These are phyloP conservation scores for Melampsora larici-populina DNA, from an alignment of 1,284 basidiomycete species.

Conservation along the genomic window DNA sequence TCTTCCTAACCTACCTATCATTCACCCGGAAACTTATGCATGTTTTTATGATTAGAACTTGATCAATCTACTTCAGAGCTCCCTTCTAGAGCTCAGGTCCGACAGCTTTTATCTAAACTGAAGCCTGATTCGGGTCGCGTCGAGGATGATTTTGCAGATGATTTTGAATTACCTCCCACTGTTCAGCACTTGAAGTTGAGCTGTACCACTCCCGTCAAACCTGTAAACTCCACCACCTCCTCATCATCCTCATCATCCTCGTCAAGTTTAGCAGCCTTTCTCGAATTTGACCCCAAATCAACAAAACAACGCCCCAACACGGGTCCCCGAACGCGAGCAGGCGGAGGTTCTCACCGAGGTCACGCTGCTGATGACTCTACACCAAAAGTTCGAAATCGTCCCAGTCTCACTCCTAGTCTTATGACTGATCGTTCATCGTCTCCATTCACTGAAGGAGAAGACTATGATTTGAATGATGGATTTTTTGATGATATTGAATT, in stretches of 20 bases:
- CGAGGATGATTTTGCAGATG: conserved; percentile 21
- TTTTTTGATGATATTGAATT: conserved; percentile 44
- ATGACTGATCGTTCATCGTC: conserved; percentile 40
- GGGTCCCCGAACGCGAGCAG: not conserved
- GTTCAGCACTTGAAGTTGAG: conserved; percentile 15
- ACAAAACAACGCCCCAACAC: not conserved
- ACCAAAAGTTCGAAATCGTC: conserved; percentile 13
- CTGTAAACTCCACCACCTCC: conserved; percentile 18
- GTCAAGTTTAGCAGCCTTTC: conserved; percentile 6
- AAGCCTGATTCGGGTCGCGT: not conserved
- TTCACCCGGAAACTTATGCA: not conserved
- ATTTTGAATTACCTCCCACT: conserved; percentile 37
- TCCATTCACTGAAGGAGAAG: conserved; percentile 36
- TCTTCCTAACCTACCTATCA: not conserved
- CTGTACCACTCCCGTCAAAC: conserved; percentile 9
- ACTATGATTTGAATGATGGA: conserved; percentile 34
- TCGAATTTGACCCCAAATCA: not conserved
- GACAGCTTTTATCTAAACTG: not conserved
- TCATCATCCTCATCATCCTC: conserved; percentile 7
- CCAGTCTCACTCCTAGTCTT: conserved; percentile 41
- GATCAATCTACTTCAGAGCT: not conserved
- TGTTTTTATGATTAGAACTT: not conserved
- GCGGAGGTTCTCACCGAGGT: not conserved
- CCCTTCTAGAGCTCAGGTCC: not conserved
- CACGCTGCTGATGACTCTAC: conserved; percentile 14